These are phyloP conservation scores for Lentinula raphanica DNA, from an alignment of 768 basidiomycete genomes.

Conservation along the genomic window DNA sequence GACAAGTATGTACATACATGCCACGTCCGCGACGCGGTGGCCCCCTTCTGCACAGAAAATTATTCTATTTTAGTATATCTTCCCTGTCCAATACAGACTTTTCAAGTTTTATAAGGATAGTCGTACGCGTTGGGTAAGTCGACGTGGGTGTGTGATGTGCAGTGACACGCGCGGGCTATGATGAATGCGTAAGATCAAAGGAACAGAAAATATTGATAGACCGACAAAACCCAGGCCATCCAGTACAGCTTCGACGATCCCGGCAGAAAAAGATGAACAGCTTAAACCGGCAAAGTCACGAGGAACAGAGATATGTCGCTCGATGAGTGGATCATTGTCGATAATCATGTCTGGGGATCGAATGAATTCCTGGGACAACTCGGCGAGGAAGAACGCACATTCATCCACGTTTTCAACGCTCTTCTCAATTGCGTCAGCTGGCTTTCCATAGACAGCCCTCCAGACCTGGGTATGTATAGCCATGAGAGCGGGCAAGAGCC, in stretches of 20 bases:
- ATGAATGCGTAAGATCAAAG: constrained; percentile 8
- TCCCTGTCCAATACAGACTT: constrained; percentile 91
- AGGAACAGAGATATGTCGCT: constrained; percentile 89
- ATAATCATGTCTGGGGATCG: constrained; percentile 88
- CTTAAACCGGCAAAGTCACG: constrained; percentile 90
- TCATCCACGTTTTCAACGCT: constrained; percentile 96
- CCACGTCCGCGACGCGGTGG: too few relatives aligned
- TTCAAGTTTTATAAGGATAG: constrained; percentile 97
- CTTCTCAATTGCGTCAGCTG: constrained; percentile 93
- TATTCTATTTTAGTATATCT: constrained; percentile 46
- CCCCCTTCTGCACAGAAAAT: too few relatives aligned
- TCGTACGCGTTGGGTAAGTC: constrained; percentile 77
- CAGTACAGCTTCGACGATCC: constrained; percentile 93
- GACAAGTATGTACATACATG: too few relatives aligned
- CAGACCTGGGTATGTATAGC: constrained; percentile 94
- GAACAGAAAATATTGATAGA: constrained; percentile 14
- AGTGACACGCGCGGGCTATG: constrained; percentile 91
- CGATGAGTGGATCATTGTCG: constrained; percentile 91
- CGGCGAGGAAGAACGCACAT: constrained; percentile 45
- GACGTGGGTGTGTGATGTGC: constrained; percentile 88
- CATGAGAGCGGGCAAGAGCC: constrained; percentile 88
- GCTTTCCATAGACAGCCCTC: constrained; percentile 87
- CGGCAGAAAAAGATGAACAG: constrained; percentile 96
- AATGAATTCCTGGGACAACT: constrained; percentile 7
- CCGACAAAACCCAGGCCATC: constrained; percentile 92